Conservation (phyloP, 441 rosid species). For the Pelargonium myrrhifolium region DNA sequence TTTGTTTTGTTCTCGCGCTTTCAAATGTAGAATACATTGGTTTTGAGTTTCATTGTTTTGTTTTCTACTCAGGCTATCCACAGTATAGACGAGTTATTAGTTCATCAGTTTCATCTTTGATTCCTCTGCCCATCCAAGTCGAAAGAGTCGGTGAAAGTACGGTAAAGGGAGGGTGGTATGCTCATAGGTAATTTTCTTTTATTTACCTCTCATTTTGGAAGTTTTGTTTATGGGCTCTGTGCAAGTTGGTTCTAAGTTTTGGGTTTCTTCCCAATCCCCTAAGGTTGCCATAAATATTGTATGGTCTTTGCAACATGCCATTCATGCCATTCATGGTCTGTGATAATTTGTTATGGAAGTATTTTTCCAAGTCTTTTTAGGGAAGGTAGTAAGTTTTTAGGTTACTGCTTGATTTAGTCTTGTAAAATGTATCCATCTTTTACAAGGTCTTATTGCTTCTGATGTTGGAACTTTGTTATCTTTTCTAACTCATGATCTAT, state of each 20-base stretch:
- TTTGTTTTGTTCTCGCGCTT: background rate
- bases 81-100: constrained; percentile 18
- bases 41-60: background rate
- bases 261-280: too few species aligned
- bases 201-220: background rate
- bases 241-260: too few species aligned
- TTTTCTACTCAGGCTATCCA: constrained; percentile 25
- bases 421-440: background rate
- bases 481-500: constrained; percentile 39
- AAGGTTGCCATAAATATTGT: too few species aligned
- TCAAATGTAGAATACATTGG: background rate
- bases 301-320: background rate
- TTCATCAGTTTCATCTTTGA: constrained; percentile 18
- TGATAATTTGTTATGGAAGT: background rate
- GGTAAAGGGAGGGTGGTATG: constrained; percentile 21
- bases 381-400: background rate
- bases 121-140: constrained; percentile 17
- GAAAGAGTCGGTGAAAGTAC: constrained; percentile 11
- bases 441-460: background rate
- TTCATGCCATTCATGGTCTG: too few species aligned
- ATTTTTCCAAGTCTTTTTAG: background rate
- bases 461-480: constrained; percentile 2
- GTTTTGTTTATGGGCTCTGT: background rate
- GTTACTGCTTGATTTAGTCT: background rate
- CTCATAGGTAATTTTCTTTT: constrained; percentile 33